These are phyloP conservation scores for Starmera pachycereana DNA, from an alignment of 805 yeast species.

Conservation along the genomic window DNA sequence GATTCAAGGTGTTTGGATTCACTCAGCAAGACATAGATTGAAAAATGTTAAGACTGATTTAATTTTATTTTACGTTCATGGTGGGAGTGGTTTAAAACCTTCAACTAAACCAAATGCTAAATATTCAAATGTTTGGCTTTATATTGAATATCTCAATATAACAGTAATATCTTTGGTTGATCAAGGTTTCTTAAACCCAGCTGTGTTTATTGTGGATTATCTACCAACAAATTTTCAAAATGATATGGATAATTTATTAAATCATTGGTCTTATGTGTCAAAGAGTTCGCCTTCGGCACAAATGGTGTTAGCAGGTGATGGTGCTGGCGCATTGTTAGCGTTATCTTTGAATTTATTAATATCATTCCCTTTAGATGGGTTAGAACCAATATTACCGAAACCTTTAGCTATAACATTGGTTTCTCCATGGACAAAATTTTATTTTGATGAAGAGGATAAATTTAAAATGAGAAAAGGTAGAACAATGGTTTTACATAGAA, in stretches of 20 bases:
- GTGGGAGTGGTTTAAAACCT: constrained; percentile 22
- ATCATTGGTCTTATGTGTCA: constrained; percentile 23
- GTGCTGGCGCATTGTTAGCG: constrained; percentile 36
- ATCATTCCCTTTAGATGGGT: constrained; percentile 19
- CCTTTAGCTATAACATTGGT: constrained; percentile 25
- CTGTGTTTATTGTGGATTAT: constrained; percentile 28
- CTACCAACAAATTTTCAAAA: constrained; percentile 12
- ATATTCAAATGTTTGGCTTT: constrained; percentile 25
- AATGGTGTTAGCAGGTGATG: constrained; percentile 33
- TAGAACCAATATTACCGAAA: constrained; percentile 2
- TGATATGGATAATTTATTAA: constrained; percentile 18
- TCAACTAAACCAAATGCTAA: constrained; percentile 4
- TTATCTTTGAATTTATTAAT: constrained; percentile 27
- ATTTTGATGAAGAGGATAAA: not conserved
- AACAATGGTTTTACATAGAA: no score
- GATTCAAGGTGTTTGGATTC: constrained; percentile 23
- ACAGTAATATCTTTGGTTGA: constrained; percentile 30
- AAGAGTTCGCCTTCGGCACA: constrained; percentile 17
- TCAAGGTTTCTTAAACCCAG: constrained; percentile 42
- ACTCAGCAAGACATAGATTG: constrained; percentile 19
- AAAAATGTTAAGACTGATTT: constrained; percentile 23
- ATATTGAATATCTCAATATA: constrained; percentile 33
- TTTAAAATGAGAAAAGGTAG: no score
- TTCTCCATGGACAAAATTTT: constrained; percentile 20
- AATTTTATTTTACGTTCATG: constrained; percentile 34